These are phyloP conservation scores for Saraca asoca DNA, from an alignment of 331 rosid genomes.

Conservation along the genomic window DNA sequence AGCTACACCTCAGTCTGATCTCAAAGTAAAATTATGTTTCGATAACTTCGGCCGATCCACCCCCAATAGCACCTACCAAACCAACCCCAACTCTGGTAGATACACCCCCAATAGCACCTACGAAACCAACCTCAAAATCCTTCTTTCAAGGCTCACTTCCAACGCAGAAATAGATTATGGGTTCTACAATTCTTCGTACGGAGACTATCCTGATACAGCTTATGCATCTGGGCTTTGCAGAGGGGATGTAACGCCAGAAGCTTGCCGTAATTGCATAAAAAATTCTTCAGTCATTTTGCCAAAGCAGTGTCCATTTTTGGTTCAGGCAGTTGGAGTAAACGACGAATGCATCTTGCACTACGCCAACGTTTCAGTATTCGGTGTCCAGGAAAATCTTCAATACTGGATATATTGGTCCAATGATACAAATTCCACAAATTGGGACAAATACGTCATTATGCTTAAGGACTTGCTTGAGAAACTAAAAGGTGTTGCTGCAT, in stretches of 20 bases:
- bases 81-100: not conserved
- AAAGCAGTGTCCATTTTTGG: not conserved
- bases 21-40: not conserved
- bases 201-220: not conserved
- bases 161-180: constrained; percentile 3
- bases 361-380: not conserved
- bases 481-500: not conserved
- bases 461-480: not conserved
- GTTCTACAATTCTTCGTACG: not conserved
- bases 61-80: not conserved
- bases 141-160: not conserved
- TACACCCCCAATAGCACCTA: not conserved
- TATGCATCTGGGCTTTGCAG: constrained; percentile 5
- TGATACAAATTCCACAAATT: not conserved
- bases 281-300: not conserved
- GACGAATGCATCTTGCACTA: constrained; percentile 10
- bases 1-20: not conserved
- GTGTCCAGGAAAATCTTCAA: not conserved
- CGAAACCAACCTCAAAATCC: not conserved
- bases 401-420: fast-evolving
- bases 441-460: not conserved
- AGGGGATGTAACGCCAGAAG: constrained; percentile 12
- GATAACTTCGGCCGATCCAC: not conserved
- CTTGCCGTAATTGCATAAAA: not conserved
- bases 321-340: constrained; percentile 1